Base-by-base conservation (phyloP, 2,329 filamentous ascomycete species). In the Microsporum canis region DNA sequence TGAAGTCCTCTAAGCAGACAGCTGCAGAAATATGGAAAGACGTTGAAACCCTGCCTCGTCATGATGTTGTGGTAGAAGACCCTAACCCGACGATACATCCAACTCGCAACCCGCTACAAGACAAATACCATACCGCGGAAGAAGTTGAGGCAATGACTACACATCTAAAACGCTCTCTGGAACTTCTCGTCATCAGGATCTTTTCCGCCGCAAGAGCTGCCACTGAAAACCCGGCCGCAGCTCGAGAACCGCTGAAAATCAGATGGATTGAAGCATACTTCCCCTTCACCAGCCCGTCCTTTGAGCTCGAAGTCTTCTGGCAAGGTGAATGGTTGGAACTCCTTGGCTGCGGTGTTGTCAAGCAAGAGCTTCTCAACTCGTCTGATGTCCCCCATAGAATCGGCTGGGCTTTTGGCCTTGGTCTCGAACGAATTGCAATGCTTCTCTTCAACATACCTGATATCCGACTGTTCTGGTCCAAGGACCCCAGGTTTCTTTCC, bases 231-330 rank as follows among this genome's bases (percentile, higher is more conserved):
- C 78, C 77, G 62, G 73, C 71, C 8, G 76, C 77, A 5, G 78
- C 82, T 57, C 79, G 84, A 57, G 88, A 95, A 69, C 89, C 91
- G 3, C 78, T 97, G 43, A 86, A 85, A 67, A 86, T 96, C 69
- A 84, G 94, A 66, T 99, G 94, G 94, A 86, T 97, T 5, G 92
- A 96, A 73, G 91, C 94, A 0, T 97, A 94, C 75, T 99, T 99
- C 76, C 94, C 94, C 43, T 97, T 97, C 72, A 99, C 94, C 0
- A 91, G 87, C 62, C 94, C 94, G 0, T 94, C 88, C 5, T 99
- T 90, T 88, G 94, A 99, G 73, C 82, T 99, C 29, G 94, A 99
- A 71, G 90, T 99, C 7, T 91, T 89, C 79, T 96, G 92, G 83
- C 86, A 88, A 66, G 91, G 89, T 34, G 88, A 95, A 71, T 99